Percentiles rank a stretch among this genome's conserved stretches.
phyloP scores from a whole-genome alignment of 1,284 basidiomycete species.

The Moesziomyces sp. region DNA sequence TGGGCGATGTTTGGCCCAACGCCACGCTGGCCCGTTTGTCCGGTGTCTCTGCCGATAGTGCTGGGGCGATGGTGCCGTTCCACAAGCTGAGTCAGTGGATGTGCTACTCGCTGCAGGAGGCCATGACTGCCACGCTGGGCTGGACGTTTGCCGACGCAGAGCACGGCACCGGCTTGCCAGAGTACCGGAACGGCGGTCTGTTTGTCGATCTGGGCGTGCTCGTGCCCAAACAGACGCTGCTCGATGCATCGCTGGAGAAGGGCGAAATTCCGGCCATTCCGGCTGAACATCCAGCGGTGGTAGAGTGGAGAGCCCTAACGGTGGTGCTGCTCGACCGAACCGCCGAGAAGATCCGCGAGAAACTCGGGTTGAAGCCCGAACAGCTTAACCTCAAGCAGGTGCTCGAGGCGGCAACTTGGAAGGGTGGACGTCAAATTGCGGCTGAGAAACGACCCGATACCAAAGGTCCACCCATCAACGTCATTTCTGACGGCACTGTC shows the following conservation, averaged over 20 bases:
- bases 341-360: slow-evolving; percentile 33
- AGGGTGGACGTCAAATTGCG: slow-evolving; percentile 87
- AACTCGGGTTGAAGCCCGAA: slow-evolving; percentile 69
- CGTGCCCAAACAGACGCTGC: slow-evolving; percentile 26
- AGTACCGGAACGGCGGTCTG: slow-evolving; percentile 73
- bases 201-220: slow-evolving; percentile 79
- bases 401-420: slow-evolving; percentile 94
- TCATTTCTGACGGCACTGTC: slow-evolving; percentile 41
- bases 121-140: slow-evolving; percentile 70
- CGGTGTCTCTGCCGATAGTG: not conserved
- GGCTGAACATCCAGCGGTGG: slow-evolving; percentile 84
- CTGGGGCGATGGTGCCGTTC: slow-evolving; percentile 80
- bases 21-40: slow-evolving; percentile 16
- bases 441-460: slow-evolving; percentile 78
- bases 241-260: slow-evolving; percentile 71
- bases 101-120: slow-evolving; percentile 56
- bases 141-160: slow-evolving; percentile 82
- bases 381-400: slow-evolving; percentile 82
- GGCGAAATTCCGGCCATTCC: slow-evolving; percentile 70
- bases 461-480: slow-evolving; percentile 81
- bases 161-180: slow-evolving; percentile 74
- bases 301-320: slow-evolving; percentile 95
- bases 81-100: slow-evolving; percentile 91
- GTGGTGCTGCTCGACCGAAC: slow-evolving; percentile 77
- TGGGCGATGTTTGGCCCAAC: slow-evolving; percentile 88